Base-by-base conservation (phyloP, 2,329 filamentous ascomycete genomes). In the Xylaria sp. region DNA sequence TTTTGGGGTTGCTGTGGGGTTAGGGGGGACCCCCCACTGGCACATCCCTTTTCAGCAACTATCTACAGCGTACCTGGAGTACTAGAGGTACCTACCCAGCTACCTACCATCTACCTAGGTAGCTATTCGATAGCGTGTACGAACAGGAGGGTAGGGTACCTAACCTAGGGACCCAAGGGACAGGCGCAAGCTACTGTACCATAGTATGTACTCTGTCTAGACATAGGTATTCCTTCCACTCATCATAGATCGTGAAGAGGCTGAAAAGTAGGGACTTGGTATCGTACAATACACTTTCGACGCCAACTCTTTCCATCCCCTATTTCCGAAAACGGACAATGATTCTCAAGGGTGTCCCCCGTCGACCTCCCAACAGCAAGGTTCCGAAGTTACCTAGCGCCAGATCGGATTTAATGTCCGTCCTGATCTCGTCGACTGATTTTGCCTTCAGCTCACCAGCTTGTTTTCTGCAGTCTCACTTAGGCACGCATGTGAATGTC, bases 1-100 rank as follows among this genome's bases (percentile, higher is more conserved):
- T 60, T 60, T 41, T 51, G 55, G 54, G 51, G 57, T 57, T 57
- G 44, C 50, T 49, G 57, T 40, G 48, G 57, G 53, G 50, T 54
- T 38, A 34, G 9, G 29, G 29, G 29, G 16, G 4, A 7, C 7
- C 26, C 26, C 44, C 50, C 48, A 18, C 34, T 34, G 46, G 40
- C 34, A 41, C 40, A 39, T 54, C 42, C 8, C 6, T 46, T 44
- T 26, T 26, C 37, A 46, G 16, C 29, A 26, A 2, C 19, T 45
- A 29, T 22, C 17, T n/a, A n/a, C n/a, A n/a, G n/a, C n/a, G n/a
- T n/a, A n/a, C n/a, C n/a, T n/a, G n/a, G n/a, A n/a, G n/a, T n/a
- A n/a, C n/a, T n/a, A n/a, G n/a, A n/a, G n/a, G n/a, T n/a, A n/a
- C n/a, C n/a, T n/a, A n/a, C n/a, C n/a, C n/a, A n/a, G n/a, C n/a